Percentiles rank a stretch among this genome's conserved stretches.
Evolutionary conservation across 305 asterid genomes (phyloP).

Genomic region (Solanum hybrid): DNA sequence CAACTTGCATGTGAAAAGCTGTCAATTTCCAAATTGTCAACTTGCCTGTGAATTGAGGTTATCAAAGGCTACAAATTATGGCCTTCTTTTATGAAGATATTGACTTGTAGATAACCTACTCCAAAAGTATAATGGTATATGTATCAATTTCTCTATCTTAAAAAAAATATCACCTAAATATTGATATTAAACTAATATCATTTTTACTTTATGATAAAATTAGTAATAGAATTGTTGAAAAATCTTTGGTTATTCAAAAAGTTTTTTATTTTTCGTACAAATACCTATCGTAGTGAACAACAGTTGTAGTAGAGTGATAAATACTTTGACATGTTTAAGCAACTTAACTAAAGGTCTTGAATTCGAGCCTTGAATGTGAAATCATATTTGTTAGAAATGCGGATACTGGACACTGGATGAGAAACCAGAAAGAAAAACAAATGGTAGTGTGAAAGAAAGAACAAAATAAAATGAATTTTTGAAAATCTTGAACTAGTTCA

Average conservation of each 20-base stretch:
- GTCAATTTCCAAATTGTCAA: background rate
- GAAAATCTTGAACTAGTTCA: background rate
- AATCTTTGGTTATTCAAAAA: background rate
- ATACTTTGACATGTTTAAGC: rapidly evolving
- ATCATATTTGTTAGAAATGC: background rate
- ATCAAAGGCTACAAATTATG: background rate
- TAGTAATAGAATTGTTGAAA: background rate
- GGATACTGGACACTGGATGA: background rate
- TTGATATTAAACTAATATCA: background rate
- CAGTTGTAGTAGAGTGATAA: background rate
- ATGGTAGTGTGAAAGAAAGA: background rate
- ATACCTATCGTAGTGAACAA: background rate
- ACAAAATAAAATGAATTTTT: background rate
- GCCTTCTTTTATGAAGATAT: background rate
- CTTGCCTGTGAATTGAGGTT: background rate
- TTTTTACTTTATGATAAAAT: background rate
- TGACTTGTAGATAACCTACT: background rate
- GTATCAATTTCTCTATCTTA: background rate
- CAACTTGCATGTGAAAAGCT: background rate
- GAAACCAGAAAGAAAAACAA: background rate
- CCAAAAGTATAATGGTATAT: background rate
- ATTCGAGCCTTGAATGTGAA: background rate
- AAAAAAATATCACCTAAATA: background rate
- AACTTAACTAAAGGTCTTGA: background rate
- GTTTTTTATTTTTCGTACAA: background rate